Evolutionary conservation across 495 filamentous ascomycete genomes (phyloP).

Genomic region (Rusavskia elegans): DNA sequence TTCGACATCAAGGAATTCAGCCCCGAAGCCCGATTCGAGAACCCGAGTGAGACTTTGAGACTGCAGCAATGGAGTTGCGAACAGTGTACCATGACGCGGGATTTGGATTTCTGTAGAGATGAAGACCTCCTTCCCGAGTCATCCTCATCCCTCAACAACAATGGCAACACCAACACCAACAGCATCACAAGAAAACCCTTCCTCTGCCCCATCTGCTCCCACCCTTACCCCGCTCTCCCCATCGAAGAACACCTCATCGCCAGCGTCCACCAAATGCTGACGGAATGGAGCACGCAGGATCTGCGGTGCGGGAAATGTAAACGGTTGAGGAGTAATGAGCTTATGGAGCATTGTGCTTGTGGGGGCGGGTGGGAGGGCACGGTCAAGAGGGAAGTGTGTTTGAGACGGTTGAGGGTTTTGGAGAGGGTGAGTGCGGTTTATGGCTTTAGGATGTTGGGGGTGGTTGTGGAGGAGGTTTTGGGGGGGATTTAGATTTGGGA

Average conservation of each 20-base stretch:
- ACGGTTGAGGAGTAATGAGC: conserved; percentile 59
- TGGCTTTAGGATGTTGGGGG: conserved; percentile 62
- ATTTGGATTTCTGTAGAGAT: conserved; percentile 90
- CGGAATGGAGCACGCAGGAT: conserved; percentile 80
- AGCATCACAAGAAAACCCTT: conserved; percentile 34
- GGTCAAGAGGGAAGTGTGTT: conserved; percentile 50
- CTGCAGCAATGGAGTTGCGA: conserved; percentile 67
- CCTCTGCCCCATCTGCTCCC: conserved; percentile 64
- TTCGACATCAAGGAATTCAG: conserved; percentile 93
- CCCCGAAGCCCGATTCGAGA: conserved; percentile 69
- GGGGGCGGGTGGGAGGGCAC: conserved; percentile 67
- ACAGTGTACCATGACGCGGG: conserved; percentile 71
- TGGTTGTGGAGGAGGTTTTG: conserved; percentile 50
- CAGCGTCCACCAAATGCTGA: conserved; percentile 54
- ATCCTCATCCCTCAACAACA: conserved; percentile 10
- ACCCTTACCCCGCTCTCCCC: conserved; percentile 54
- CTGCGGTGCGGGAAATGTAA: conserved; percentile 55
- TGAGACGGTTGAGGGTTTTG: conserved; percentile 49
- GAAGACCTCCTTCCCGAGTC: conserved; percentile 50
- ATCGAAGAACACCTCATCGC: conserved; percentile 76
- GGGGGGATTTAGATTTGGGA: conserved; percentile 1
- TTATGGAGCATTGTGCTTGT: conserved; percentile 93
- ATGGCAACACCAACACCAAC: conserved; percentile 15
- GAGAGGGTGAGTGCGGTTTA: conserved; percentile 61
- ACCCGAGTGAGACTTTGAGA: conserved; percentile 61